Percentiles rank a stretch among this genome's conserved stretches.
Evolutionary conservation across 805 yeast genomes (phyloP).

Genomic region (Lipomyces mesembrius): DNA sequence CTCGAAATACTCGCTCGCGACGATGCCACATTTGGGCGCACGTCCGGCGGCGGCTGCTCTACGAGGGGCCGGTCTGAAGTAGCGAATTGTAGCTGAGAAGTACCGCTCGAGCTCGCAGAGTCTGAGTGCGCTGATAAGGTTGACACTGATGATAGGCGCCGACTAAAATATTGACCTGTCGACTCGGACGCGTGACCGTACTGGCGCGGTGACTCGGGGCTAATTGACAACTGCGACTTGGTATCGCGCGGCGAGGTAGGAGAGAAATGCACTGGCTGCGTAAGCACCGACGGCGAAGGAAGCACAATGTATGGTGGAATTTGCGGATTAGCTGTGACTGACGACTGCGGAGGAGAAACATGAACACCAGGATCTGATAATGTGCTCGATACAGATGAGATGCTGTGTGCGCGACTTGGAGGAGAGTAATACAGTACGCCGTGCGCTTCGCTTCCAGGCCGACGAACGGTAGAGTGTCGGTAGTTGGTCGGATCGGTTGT

Average conservation of each 20-base stretch:
- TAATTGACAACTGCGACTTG: not conserved
- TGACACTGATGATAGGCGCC: not conserved
- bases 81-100: not conserved
- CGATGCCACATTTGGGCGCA: slow-evolving; percentile 6
- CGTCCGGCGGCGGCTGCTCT: not conserved
- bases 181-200: slow-evolving; percentile 6
- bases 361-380: not conserved
- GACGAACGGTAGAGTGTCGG: slow-evolving; percentile 24
- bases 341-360: not conserved
- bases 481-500: slow-evolving; percentile 26
- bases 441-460: slow-evolving; percentile 6
- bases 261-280: not conserved
- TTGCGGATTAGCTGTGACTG: not conserved
- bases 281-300: not conserved
- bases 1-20: slow-evolving; percentile 23
- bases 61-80: not conserved
- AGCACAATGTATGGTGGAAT: not conserved
- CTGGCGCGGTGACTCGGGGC: slow-evolving; percentile 10
- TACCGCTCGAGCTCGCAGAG: not conserved
- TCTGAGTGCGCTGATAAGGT: not conserved
- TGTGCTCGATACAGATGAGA: not conserved
- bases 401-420: slow-evolving; percentile 5
- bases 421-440: not conserved
- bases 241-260: not conserved
- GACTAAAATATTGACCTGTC: not conserved